Evolutionary conservation across 176 grass and related monocot species (phyloP), one percentile per base, ranked within the genome.

Genomic region (Alloteropsis semialata): DNA sequence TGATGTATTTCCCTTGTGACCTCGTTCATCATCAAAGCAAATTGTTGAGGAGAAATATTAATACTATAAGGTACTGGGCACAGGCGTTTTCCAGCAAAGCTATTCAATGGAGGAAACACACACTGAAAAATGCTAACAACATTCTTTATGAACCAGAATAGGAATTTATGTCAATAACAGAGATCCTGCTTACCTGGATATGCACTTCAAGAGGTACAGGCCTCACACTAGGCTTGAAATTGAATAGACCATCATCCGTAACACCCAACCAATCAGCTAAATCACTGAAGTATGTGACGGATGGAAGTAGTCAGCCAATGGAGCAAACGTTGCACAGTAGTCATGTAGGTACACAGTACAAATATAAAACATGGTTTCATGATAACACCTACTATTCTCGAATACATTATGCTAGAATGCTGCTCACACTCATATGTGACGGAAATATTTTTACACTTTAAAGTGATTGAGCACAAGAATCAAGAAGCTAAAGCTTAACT

Each of bases 151-250:
- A 80, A 72, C 37, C 29, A 65, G 30, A 86, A 75, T 57, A 46
- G 30, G 18, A 63, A 44, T 45, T 83, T 75, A 66, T 69, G 64
- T 18, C 17, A 85, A 82, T n/a, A 69, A 64, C 7, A 62, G 81
- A 72, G 81, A 84, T 76, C 77, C 57, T 56, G 45, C n/a, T 68
- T 82, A 86, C 96, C 89, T 98, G 96, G 67, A 98, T 95, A 86
- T 98, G 96, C 65, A 98, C 96, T 98, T 98, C 96, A 91, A 98
- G 88, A 81, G 92, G 92, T 75, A 95, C 96, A 88, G 96, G 96
- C 72, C 96, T 89, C 65, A 98, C 96, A 58, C 96, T 95, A 71
- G 96, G 96, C 82, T 98, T 98, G 73, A 98, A 98, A 91, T 98
- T 98, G 77, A 95, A 95, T 64, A 98, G 82, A 87, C 92, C 96